These are phyloP conservation scores for Erodium maritimum DNA, from an alignment of 345 rosid genomes.

Conservation along the genomic window DNA sequence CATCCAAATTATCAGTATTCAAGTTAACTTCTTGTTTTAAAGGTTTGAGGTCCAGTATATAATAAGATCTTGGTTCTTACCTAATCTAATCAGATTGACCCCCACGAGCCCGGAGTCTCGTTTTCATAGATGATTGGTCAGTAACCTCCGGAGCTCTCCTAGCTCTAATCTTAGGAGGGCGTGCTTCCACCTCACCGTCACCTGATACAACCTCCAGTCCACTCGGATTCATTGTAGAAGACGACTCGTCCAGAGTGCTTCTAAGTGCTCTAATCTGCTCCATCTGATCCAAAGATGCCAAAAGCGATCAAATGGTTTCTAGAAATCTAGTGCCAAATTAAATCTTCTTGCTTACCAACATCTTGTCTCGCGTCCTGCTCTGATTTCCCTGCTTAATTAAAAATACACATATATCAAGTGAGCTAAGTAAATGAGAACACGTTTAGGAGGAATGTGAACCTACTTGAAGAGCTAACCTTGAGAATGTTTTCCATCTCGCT, in stretches of 20 bases:
- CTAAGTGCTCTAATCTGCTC: neutral
- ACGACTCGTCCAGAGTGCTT: neutral
- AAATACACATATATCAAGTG: neutral
- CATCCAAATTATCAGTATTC: too few species aligned
- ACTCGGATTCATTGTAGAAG: neutral
- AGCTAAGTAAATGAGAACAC: neutral
- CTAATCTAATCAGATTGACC: neutral
- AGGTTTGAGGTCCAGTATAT: too few species aligned
- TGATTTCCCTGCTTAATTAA: neutral
- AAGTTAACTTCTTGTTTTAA: too few species aligned
- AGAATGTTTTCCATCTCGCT: neutral
- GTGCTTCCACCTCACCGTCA: neutral
- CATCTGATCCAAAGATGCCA: neutral
- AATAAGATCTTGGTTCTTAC: neutral
- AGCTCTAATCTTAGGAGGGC: neutral
- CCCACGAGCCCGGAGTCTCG: neutral
- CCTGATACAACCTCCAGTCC: neutral
- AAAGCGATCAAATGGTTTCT: neutral
- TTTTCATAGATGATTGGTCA: neutral
- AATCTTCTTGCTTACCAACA: neutral
- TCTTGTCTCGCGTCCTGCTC: neutral
- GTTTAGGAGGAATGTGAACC: neutral
- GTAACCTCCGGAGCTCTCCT: neutral
- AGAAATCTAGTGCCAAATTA: neutral
- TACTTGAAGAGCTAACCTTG: neutral